Percentiles rank a stretch among this genome's conserved stretches.
Evolutionary conservation across 2,329 filamentous ascomycete species (phyloP).

Genomic region (Xylaria sp.): DNA sequence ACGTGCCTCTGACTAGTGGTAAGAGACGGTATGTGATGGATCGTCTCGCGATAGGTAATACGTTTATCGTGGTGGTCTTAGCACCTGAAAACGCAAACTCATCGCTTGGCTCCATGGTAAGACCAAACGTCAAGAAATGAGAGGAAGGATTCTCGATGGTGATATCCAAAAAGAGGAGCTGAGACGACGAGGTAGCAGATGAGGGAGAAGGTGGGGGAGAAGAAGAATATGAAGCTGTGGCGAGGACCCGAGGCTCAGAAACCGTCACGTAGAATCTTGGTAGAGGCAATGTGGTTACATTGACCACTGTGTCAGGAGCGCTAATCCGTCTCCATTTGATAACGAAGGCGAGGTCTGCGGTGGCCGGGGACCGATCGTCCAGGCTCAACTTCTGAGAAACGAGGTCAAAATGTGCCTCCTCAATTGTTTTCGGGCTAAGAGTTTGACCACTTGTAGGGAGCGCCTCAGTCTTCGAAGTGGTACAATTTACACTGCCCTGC

Average conservation of each 20-base stretch:
- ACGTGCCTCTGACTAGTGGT: conserved; percentile 71
- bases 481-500: conserved; percentile 71
- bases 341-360: conserved; percentile 77
- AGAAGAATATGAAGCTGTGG: conserved; percentile 60
- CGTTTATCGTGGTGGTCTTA: conserved; percentile 81
- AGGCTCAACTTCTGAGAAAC: conserved; percentile 79
- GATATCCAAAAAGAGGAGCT: conserved; percentile 60
- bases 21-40: conserved; percentile 79
- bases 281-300: conserved; percentile 76
- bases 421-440: conserved; percentile 73
- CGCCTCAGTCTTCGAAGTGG: conserved; percentile 53
- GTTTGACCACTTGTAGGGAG: conserved; percentile 56
- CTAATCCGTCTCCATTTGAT: conserved; percentile 77
- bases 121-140: conserved; percentile 92
- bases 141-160: conserved; percentile 93
- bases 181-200: conserved; percentile 49
- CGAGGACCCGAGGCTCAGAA: conserved; percentile 86
- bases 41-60: conserved; percentile 83
- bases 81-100: conserved; percentile 92
- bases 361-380: conserved; percentile 81
- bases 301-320: conserved; percentile 51
- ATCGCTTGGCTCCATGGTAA: conserved; percentile 91
- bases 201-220: conserved; percentile 41
- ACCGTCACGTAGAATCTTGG: conserved; percentile 84
- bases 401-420: conserved; percentile 77